Conservation (phyloP, 345 rosid species). For the Sisymbrium altissimum region DNA sequence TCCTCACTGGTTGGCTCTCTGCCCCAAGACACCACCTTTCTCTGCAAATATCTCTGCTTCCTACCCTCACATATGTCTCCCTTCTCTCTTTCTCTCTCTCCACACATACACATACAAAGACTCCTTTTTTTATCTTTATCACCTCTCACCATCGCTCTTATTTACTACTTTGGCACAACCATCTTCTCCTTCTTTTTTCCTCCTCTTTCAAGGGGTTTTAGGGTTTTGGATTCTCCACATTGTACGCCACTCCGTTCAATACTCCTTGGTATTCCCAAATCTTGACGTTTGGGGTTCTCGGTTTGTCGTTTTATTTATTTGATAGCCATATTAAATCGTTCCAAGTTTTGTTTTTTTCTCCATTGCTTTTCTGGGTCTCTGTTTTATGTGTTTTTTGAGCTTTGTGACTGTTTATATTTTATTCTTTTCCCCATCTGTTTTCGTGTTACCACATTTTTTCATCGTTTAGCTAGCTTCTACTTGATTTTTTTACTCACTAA, state of each 20-base stretch:
- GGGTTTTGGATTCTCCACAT: constrained; percentile 45
- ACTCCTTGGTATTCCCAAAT: constrained; percentile 35
- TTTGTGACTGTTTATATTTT: constrained; percentile 15
- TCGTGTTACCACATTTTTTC: not conserved
- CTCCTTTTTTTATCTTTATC: constrained; percentile 14
- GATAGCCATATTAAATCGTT: constrained; percentile 15
- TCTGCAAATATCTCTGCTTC: constrained; percentile 35
- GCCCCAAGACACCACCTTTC: constrained; percentile 37
- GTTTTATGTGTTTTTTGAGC: constrained; percentile 26
- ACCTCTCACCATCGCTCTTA: constrained; percentile 41
- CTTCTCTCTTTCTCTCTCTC: constrained; percentile 15
- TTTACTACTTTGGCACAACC: constrained; percentile 52
- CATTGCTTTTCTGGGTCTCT: constrained; percentile 19
- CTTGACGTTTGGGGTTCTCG: constrained; percentile 42
- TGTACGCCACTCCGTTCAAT: constrained; percentile 42
- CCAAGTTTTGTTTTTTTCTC: constrained; percentile 1
- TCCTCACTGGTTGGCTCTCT: constrained; percentile 40
- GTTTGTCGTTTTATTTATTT: constrained; percentile 47
- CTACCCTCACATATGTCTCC: constrained; percentile 19
- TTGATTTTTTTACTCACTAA: not conserved
- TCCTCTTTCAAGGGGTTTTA: constrained; percentile 23
- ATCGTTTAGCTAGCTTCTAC: constrained; percentile 24
- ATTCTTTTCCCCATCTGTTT: constrained; percentile 3
- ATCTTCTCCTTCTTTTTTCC: not conserved
- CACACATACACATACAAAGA: constrained; percentile 15